phyloP scores from a whole-genome alignment of 2,329 filamentous ascomycete genomes.

The Eurotiales sp. region DNA sequence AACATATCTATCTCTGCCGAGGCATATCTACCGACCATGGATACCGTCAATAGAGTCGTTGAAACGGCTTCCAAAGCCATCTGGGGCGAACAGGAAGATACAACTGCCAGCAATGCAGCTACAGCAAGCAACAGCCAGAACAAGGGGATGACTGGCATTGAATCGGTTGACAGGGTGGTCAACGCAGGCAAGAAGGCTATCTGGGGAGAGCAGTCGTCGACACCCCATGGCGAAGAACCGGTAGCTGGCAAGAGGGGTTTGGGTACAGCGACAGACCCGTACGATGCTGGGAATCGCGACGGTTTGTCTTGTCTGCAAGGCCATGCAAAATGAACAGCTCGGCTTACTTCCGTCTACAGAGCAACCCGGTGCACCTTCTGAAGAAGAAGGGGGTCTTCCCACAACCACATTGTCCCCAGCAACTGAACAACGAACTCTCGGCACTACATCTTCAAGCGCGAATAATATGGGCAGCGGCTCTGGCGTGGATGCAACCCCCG shows the following conservation, averaged over 20 bases:
- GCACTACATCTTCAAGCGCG: neutral
- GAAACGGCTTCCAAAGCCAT: conserved; percentile 40
- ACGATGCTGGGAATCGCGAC: conserved; percentile 72
- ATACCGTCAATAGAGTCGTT: conserved; percentile 57
- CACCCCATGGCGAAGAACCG: conserved; percentile 57
- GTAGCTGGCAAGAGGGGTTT: conserved; percentile 67
- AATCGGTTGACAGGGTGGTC: conserved; percentile 41
- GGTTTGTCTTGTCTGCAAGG: conserved; percentile 35
- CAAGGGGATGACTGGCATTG: conserved; percentile 1
- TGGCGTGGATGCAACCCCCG: neutral
- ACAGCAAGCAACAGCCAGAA: conserved; percentile 1
- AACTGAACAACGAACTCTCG: conserved; percentile 11
- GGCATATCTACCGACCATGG: conserved; percentile 47
- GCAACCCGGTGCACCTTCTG: conserved; percentile 1
- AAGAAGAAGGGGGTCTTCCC: conserved; percentile 2
- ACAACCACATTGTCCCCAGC: neutral
- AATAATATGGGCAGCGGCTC: conserved; percentile 1
- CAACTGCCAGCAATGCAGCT: neutral
- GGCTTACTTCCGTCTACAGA: neutral
- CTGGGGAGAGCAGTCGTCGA: conserved; percentile 40
- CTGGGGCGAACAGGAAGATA: conserved; percentile 10
- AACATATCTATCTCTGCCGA: too few relatives aligned
- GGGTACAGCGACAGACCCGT: conserved; percentile 67
- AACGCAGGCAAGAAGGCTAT: conserved; percentile 48
- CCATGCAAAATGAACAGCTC: neutral